Percentiles rank a stretch among this genome's conserved stretches.
These are phyloP conservation scores for Pycnococcus provasolii DNA, from an alignment of 139 green algal genomes.

Conservation along the genomic window DNA sequence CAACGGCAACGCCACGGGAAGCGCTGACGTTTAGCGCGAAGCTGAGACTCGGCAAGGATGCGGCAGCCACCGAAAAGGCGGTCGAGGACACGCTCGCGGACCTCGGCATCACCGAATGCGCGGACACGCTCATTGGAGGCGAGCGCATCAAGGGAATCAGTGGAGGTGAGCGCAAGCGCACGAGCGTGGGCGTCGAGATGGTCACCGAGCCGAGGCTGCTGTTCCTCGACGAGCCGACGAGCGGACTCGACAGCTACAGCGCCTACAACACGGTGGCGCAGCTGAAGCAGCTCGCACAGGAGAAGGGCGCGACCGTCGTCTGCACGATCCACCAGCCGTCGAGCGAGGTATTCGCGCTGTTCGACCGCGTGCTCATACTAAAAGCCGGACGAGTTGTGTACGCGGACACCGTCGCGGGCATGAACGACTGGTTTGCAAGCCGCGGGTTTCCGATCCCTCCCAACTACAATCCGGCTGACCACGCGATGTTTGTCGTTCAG, in stretches of 20 bases:
- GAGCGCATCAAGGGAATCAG: conserved; percentile 69
- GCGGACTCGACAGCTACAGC: conserved; percentile 54
- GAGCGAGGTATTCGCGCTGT: conserved; percentile 10
- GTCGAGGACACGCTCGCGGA: conserved; percentile 12
- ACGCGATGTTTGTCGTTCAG: too few relatives aligned
- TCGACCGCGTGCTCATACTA: conserved; percentile 1
- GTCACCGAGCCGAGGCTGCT: conserved; percentile 84
- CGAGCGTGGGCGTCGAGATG: conserved; percentile 77
- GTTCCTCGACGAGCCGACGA: conserved; percentile 69
- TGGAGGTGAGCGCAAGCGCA: conserved; percentile 86
- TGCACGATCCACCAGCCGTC: conserved; percentile 91
- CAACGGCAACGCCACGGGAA: conserved; percentile 51
- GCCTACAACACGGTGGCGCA: too few relatives aligned
- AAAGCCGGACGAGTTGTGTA: conserved; percentile 3
- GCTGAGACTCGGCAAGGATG: conserved; percentile 22
- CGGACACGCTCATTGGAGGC: conserved; percentile 83
- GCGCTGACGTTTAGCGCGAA: conserved; percentile 4
- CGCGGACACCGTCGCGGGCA: not conserved
- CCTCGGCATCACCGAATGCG: conserved; percentile 58
- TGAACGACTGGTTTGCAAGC: too few relatives aligned
- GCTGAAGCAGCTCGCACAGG: too few relatives aligned
- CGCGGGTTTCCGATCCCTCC: too few relatives aligned
- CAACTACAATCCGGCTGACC: too few relatives aligned
- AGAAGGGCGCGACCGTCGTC: conserved; percentile 62
- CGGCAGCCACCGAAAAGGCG: conserved; percentile 27